Percentiles rank a stretch among this genome's conserved stretches.
Conservation (phyloP, 164 flowering plant genomes). For the Hamamelis virginiana region DNA sequence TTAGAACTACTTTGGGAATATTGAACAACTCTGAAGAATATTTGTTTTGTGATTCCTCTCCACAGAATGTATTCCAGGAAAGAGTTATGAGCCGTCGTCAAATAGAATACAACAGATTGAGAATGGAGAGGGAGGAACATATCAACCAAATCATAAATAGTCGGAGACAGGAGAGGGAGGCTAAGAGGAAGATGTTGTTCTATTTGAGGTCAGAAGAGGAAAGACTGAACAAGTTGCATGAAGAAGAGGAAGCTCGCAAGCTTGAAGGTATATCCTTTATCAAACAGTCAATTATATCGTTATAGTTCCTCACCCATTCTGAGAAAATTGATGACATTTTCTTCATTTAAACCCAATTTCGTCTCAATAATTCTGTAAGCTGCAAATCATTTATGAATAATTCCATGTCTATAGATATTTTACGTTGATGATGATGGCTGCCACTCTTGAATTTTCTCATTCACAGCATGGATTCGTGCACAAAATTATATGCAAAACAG, state of each 20-base stretch:
- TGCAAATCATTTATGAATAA: too few species aligned
- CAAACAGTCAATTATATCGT: not conserved
- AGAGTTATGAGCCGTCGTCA: slow-evolving; percentile 55
- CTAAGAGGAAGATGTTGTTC: slow-evolving; percentile 59
- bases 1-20: too few species aligned
- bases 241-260: slow-evolving; percentile 85
- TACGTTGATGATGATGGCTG: too few species aligned
- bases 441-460: too few species aligned
- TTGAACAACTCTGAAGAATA: not conserved
- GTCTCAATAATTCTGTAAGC: too few species aligned
- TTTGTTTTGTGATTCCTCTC: not conserved
- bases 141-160: slow-evolving; percentile 35
- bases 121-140: slow-evolving; percentile 71
- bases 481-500: too few species aligned
- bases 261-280: slow-evolving; percentile 57
- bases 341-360: not conserved
- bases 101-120: slow-evolving; percentile 50
- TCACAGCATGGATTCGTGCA: too few species aligned
- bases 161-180: slow-evolving; percentile 57
- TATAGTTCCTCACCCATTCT: too few species aligned
- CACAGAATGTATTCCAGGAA: slow-evolving; percentile 63
- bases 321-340: not conserved
- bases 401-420: too few species aligned
- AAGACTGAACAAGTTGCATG: slow-evolving; percentile 49
- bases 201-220: slow-evolving; percentile 70